phyloP scores from a whole-genome alignment of 2,329 filamentous ascomycete genomes.

The Ophiostoma australiae region DNA sequence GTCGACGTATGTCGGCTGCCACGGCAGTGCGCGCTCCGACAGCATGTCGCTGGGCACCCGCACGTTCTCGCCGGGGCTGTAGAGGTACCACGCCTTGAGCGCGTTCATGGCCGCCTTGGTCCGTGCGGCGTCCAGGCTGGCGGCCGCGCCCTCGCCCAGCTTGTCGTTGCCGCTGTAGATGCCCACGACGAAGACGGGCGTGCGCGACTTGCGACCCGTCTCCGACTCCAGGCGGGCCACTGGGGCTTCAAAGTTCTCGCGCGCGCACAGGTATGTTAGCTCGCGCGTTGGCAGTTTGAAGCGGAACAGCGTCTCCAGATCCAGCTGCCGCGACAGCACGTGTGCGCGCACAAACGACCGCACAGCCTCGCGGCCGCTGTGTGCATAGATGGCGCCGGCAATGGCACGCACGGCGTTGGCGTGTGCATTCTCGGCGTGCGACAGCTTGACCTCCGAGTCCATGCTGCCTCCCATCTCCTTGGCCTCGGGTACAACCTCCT shows the following conservation, averaged over 20 bases:
- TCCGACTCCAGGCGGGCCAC: slow-evolving; percentile 84
- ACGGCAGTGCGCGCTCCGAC: slow-evolving; percentile 54
- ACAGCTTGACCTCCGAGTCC: slow-evolving; percentile 30
- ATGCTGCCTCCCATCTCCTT: slow-evolving; percentile 22
- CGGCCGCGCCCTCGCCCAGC: slow-evolving; percentile 81
- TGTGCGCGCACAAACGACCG: slow-evolving; percentile 81
- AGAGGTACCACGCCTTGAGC: slow-evolving; percentile 93
- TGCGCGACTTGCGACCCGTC: slow-evolving; percentile 77
- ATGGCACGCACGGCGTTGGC: slow-evolving; percentile 77
- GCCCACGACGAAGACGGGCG: slow-evolving; percentile 88
- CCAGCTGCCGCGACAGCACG: slow-evolving; percentile 72
- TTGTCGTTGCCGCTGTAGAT: slow-evolving; percentile 89
- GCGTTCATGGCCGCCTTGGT: slow-evolving; percentile 76
- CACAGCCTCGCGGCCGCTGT: slow-evolving; percentile 71
- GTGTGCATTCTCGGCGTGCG: slow-evolving; percentile 35
- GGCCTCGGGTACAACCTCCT: slow-evolving; percentile 19
- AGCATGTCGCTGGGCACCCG: slow-evolving; percentile 67
- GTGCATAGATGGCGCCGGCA: slow-evolving; percentile 78
- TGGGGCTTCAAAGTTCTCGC: slow-evolving; percentile 84
- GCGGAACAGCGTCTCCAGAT: slow-evolving; percentile 71
- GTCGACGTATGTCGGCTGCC: slow-evolving; percentile 65
- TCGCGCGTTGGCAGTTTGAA: slow-evolving; percentile 83
- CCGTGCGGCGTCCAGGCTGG: slow-evolving; percentile 71
- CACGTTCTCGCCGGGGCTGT: slow-evolving; percentile 66
- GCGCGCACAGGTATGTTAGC: slow-evolving; percentile 72